Base-by-base conservation (phyloP, 179 eudicot species). In the Carnegiea gigantea region DNA sequence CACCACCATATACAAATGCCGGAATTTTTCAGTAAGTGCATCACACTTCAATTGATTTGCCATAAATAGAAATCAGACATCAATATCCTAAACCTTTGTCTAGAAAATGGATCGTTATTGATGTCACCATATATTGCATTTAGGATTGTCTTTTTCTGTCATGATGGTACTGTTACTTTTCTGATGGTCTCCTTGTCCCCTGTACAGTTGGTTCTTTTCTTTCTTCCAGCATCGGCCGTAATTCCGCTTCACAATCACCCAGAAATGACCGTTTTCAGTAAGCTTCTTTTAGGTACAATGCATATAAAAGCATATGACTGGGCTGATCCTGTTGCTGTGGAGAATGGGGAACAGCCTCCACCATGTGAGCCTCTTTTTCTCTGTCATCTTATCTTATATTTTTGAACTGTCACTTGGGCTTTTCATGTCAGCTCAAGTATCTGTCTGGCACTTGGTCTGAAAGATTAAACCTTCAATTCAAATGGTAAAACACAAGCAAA, bases 231-330 rank as follows among this genome's bases (percentile, higher is more conserved):
- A 71, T 74, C 83, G n/a, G 90, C 84, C 62, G 90, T 91, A 77
- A 92, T 92, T 80, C 95, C 96, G 24, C 89, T 92, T 75, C 96
- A 92, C 81, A 91, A 92, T 78, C 96, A 92, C 85, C 96, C 96
- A 0, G 93, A 82, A 76, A 91, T 92, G 94, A 91, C 96, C 6
- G 96, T 91, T 84, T 92, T 91, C 79, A 91, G 86, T 88, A 92
- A 92, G 78, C 94, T 92, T 84, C 88, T 92, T 46, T 79, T 88
- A 26, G 96, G 94, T 33, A 83, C 84, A 51, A 84, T 92, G 89
- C 96, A 91, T 76, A 83, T 88, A 17, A 92, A 92, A 83, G 86
- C 96, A 20, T 92, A 86, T 71, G 96, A 92, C 82, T 89, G 90
- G 92, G 91, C 77, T 36, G 90, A 88, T 64, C 77, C 85, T 30